Conservation (phyloP, 805 yeast species). For the Lachancea kluyveri region DNA sequence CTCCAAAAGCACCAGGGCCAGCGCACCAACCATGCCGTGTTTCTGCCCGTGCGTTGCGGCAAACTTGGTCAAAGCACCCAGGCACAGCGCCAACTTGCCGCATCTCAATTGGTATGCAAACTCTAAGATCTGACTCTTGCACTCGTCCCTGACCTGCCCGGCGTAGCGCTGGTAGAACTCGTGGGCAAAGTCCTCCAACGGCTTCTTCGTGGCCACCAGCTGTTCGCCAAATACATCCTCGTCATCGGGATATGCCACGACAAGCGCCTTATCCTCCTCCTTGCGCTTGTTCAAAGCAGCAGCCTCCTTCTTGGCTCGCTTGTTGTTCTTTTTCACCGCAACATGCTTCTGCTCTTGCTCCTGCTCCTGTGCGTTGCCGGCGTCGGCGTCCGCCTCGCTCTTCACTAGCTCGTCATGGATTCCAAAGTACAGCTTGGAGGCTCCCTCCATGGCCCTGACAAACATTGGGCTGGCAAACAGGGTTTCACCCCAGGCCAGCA, state of each 20-base stretch:
- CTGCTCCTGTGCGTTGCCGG: constrained; percentile 3
- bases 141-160: constrained; percentile 40
- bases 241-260: constrained; percentile 40
- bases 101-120: constrained; percentile 24
- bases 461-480: constrained; percentile 66
- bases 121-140: constrained; percentile 22
- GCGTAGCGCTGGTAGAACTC: constrained; percentile 35
- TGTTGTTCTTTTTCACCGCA: constrained; percentile 34
- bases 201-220: constrained; percentile 30
- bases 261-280: constrained; percentile 44
- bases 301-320: constrained; percentile 53
- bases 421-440: constrained; percentile 50
- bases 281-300: constrained; percentile 43
- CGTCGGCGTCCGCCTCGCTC: constrained; percentile 8
- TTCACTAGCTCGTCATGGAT: constrained; percentile 15
- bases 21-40: constrained; percentile 21
- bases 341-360: constrained; percentile 9
- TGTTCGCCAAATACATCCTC: constrained; percentile 55
- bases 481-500: constrained; percentile 77
- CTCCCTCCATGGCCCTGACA: constrained; percentile 62
- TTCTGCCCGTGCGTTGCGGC: constrained; percentile 15
- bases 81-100: constrained; percentile 28
- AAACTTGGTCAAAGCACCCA: constrained; percentile 24
- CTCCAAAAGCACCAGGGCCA: constrained; percentile 21
- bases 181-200: constrained; percentile 39